These are phyloP conservation scores for Lanmaoa pseudosensibilis DNA, from an alignment of 768 basidiomycete genomes.

Conservation along the genomic window DNA sequence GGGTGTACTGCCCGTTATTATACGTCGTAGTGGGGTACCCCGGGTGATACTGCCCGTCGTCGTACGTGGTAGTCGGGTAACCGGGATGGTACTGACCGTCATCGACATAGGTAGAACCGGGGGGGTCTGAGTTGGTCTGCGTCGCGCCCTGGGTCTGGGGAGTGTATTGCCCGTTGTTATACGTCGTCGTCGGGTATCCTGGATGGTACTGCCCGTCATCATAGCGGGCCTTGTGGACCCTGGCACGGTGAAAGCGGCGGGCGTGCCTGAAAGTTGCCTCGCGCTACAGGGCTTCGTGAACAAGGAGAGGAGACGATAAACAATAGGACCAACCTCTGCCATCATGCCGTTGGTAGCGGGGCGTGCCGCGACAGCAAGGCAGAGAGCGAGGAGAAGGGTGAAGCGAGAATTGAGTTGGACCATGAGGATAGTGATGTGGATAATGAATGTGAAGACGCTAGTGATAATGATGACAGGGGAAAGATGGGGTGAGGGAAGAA, in stretches of 20 bases:
- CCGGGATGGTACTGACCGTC: conserved; percentile 20
- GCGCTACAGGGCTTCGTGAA: conserved; percentile 12
- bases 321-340: conserved; percentile 10
- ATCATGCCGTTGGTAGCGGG: conserved; percentile 6
- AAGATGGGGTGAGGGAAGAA: conserved; percentile 6
- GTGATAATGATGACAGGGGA: conserved; percentile 14
- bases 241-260: conserved; percentile 17
- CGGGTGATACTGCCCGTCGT: conserved; percentile 21
- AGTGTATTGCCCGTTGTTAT: conserved; percentile 3
- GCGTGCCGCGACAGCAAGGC: conserved; percentile 22
- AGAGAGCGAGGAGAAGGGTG: conserved; percentile 30
- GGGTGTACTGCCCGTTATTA: conserved; percentile 15
- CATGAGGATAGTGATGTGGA: conserved; percentile 30
- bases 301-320: background rate
- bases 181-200: conserved; percentile 13
- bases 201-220: conserved; percentile 27
- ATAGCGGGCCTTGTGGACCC: conserved; percentile 8
- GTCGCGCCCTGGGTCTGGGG: background rate
- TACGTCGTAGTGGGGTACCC: conserved; percentile 21
- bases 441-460: conserved; percentile 25
- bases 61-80: conserved; percentile 21
- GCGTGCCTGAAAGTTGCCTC: conserved; percentile 2
- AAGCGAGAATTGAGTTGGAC: conserved; percentile 31
- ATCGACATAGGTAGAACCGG: conserved; percentile 5
- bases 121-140: background rate